Base-by-base conservation (phyloP, 306 rosid species). In the Cicer arietinum region DNA sequence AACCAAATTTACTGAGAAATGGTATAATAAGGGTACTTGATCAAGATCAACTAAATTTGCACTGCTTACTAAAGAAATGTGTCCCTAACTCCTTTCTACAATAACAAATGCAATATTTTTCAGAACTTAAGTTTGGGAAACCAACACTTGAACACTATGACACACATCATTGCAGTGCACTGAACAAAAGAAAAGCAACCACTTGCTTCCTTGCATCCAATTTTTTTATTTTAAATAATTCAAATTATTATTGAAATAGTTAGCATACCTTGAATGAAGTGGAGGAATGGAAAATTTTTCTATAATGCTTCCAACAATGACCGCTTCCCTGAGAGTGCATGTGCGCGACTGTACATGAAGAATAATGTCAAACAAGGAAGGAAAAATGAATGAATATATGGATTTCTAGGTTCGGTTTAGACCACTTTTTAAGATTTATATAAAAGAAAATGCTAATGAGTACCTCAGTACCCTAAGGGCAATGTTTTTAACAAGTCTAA, bases 301-400 rank as follows among this genome's bases (percentile, higher is more conserved):
- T 50, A 94, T 46, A 82, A 94, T 81, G 84, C 98, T 91, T 50
- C 98, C 98, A 74, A 91, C 50, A 61, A 94, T 87, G 67, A 94
- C 98, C 71, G 98, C 98, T 87, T 94, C 98, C 81, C 97, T 90
- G 58, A 90, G 85, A 77, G 82, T 90, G 76, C 97, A 94, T 40
- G 96, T 91, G 39, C 84, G 85, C 6, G 97, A 91, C 97, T 93
- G 90, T 53, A 75, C 13, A 82, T 47, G 57, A 77, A 84, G 71
- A 81, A 77, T 5, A 69, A 46, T n/a, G 69, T 84, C 45, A 81
- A 52, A 74, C 18, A 1, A n/a, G 8, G 9, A 53, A 48, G 47
- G 68, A 56, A 72, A 46, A 39, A 22, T 9, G 11, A 73, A 57
- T 39, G 6, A 53, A 37, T 40, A 35, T 9, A 18, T 2, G 6